phyloP scores from a whole-genome alignment of 1,139 yeast species.

The Taphrina flavorubra region DNA sequence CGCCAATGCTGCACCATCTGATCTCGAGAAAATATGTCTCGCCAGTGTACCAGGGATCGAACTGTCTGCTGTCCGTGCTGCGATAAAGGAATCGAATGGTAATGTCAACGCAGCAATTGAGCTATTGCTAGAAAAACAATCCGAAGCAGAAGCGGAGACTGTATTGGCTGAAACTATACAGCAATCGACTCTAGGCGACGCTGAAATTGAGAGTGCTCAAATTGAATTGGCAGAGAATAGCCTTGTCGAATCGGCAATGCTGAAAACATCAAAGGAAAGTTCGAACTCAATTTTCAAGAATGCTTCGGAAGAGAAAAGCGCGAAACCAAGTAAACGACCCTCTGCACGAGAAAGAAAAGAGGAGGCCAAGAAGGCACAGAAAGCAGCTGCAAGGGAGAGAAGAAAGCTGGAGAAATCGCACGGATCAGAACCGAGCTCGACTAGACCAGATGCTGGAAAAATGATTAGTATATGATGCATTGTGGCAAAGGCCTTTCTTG shows the following conservation, averaged over 20 bases:
- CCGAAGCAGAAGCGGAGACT: conserved; percentile 33
- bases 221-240: neutral
- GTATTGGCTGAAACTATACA: neutral
- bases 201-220: neutral
- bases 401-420: conserved; percentile 14
- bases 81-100: conserved; percentile 32
- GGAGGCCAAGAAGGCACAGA: conserved; percentile 35
- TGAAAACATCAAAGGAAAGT: neutral
- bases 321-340: neutral
- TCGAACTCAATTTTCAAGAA: neutral
- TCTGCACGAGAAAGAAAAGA: conserved; percentile 32
- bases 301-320: neutral
- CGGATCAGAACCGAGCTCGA: neutral
- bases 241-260: conserved; percentile 8
- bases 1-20: conserved; percentile 49
- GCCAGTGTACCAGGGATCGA: conserved; percentile 45
- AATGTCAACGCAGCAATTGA: conserved; percentile 43
- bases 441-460: neutral
- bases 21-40: conserved; percentile 49
- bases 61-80: conserved; percentile 42
- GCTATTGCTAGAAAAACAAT: conserved; percentile 45
- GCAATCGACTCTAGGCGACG: conserved; percentile 4
- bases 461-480: conserved; percentile 23
- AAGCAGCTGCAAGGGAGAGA: conserved; percentile 27
- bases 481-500: neutral